These are phyloP conservation scores for Pseudocercospora vitis DNA, from an alignment of 2,329 filamentous ascomycete species.

Conservation along the genomic window DNA sequence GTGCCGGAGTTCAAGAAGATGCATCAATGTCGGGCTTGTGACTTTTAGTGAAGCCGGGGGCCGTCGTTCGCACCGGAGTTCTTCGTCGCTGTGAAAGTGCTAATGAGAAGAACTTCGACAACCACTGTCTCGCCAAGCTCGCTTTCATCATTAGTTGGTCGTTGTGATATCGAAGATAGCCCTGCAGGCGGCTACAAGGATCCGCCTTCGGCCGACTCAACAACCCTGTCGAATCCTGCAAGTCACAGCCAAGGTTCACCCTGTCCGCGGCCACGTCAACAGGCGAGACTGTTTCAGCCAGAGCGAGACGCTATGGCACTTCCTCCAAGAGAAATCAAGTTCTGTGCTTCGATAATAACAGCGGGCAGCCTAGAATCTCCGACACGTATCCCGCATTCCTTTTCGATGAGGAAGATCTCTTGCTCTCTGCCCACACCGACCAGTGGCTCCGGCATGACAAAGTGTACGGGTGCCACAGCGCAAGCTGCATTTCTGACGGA, in stretches of 20 bases:
- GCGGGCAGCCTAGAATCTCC: background rate
- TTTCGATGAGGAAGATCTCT: conserved; percentile 1
- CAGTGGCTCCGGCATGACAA: conserved; percentile 9
- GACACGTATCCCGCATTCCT: background rate
- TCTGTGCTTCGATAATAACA: conserved; percentile 2
- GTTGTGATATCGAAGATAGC: background rate
- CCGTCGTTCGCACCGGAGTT: too few relatives aligned
- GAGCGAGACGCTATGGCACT: background rate
- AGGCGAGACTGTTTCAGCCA: conserved; percentile 7
- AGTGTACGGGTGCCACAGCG: conserved; percentile 12
- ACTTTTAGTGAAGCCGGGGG: background rate
- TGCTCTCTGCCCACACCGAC: background rate
- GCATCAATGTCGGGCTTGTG: background rate
- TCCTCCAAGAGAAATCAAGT: background rate
- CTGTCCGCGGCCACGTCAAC: conserved; percentile 5
- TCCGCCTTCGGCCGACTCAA: conserved; percentile 1
- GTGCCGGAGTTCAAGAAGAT: background rate
- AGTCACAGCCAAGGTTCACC: conserved; percentile 1
- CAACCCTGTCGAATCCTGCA: background rate
- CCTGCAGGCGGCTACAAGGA: conserved; percentile 1
- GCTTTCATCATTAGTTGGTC: background rate
- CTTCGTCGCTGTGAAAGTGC: background rate
- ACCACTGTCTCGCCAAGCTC: background rate
- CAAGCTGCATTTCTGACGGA: conserved; percentile 14
- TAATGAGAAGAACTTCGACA: too few relatives aligned